Base-by-base conservation (phyloP, 2,329 filamentous ascomycete genomes). In the Penicillium sp. region DNA sequence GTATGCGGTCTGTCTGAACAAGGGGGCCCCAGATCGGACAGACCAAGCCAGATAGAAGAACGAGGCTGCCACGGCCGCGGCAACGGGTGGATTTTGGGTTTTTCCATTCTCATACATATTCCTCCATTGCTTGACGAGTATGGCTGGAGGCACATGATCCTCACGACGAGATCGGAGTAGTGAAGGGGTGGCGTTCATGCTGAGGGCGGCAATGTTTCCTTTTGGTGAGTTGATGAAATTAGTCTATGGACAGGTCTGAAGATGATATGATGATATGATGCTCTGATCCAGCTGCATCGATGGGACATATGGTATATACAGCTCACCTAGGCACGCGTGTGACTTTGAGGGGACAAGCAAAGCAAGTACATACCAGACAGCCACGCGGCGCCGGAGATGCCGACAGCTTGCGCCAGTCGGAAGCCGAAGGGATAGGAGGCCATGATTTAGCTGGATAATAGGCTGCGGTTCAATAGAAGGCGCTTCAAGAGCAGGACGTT, bases 1-100 rank as follows among this genome's bases (percentile, higher is more conserved):
- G 22, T 46, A 28, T 4, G 62, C 52, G 1, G 61, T 52, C 4
- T 65, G 28, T 10, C 62, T 63, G 26, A 59, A 64, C n/a, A 69
- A 38, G 1, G 64, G 52, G 5, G 56, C 42, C 2, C 63, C 57
- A 7, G 55, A 19, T 10, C 71, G 61, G 25, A 71, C 68, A 2
- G 65, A 56, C 68, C 70, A 75, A n/a, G 72, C 68, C 14, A 73
- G 62, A 57, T 73, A 75, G n/a, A 66, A 35, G 51, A 74, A 72
- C 11, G 68, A 60, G 0, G 65, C 38, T 6, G 70, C 65, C 1
- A 66, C 62, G 13, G 57, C 40, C 0, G 52, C 64, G 10, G 72
- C 70, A 26, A 75, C 51, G 8, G 68, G 70, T 8, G 72, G 73
- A 51, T 70, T 70, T 43, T 69, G 66, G 2, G 48, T 13, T 11